A percentile compares a stretch with the other conserved stretches of the same genome.
Conservation (phyloP, 2,329 filamentous ascomycete genomes). For the Aspergillus sp. region DNA sequence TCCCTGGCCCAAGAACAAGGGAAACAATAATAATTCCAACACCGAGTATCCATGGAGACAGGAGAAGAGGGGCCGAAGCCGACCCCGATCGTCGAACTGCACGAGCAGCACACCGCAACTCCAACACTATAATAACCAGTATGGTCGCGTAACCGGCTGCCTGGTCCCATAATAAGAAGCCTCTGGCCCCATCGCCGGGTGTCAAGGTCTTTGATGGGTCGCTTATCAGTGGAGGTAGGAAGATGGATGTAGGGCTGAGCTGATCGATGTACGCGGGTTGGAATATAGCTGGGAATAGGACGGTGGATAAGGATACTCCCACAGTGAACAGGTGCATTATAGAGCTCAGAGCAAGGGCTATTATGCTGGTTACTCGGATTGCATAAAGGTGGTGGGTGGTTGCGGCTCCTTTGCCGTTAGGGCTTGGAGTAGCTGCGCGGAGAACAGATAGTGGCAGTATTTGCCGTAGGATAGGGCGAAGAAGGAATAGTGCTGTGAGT, state of each 20-base stretch:
- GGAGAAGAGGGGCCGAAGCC: too few relatives aligned
- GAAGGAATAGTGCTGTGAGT: background rate
- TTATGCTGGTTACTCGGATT: background rate
- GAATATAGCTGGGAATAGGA: background rate
- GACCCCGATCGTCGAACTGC: too few relatives aligned
- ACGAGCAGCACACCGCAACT: background rate
- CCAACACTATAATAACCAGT: background rate
- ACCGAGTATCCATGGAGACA: too few relatives aligned
- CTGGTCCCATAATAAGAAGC: slow-evolving; percentile 2
- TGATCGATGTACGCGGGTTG: background rate
- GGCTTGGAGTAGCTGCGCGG: too few relatives aligned
- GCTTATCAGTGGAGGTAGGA: background rate
- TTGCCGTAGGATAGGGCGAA: background rate
- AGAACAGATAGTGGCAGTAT: background rate
- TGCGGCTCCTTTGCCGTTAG: too few relatives aligned
- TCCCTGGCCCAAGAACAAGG: background rate
- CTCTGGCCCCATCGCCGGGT: background rate
- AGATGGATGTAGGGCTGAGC: background rate
- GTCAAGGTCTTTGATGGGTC: background rate
- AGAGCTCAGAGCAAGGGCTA: background rate
- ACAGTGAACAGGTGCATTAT: background rate
- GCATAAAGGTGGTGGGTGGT: background rate
- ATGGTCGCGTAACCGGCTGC: background rate
- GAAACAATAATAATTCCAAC: background rate
- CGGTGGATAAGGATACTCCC: background rate